phyloP scores from a whole-genome alignment of 1,139 yeast genomes.

The Kazachstania sp. region DNA sequence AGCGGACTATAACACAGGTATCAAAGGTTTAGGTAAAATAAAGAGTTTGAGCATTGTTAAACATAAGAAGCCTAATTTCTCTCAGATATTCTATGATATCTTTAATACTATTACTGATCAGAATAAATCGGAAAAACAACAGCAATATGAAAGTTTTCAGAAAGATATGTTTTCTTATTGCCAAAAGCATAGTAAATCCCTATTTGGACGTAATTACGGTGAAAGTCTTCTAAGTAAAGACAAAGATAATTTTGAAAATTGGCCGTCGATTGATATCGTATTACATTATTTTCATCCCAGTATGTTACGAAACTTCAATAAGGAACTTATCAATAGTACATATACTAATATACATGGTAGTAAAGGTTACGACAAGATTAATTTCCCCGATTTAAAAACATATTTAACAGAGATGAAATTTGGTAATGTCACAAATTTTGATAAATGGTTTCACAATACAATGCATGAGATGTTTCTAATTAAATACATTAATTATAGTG shows the following conservation, averaged over 20 bases:
- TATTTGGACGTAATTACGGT: slow-evolving; percentile 33
- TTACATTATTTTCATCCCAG: slow-evolving; percentile 35
- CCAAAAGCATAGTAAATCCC: slow-evolving; percentile 18
- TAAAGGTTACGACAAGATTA: slow-evolving; percentile 6
- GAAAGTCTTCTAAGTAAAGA: slow-evolving; percentile 11
- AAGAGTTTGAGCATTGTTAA: slow-evolving; percentile 36
- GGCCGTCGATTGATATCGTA: slow-evolving; percentile 34
- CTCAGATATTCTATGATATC: slow-evolving; percentile 18
- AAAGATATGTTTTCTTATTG: slow-evolving; percentile 24
- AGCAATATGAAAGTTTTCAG: slow-evolving; percentile 29
- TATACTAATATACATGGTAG: slow-evolving; percentile 14
- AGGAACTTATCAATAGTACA: neutral
- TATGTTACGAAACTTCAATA: slow-evolving; percentile 12
- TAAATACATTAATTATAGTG: slow-evolving; percentile 8
- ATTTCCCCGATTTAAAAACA: slow-evolving; percentile 10
- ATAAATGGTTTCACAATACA: slow-evolving; percentile 23
- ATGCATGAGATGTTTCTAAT: slow-evolving; percentile 20
- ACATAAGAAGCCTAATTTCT: slow-evolving; percentile 26
- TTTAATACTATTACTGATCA: slow-evolving; percentile 19
- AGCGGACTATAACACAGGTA: slow-evolving; percentile 55
- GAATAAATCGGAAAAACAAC: slow-evolving; percentile 13
- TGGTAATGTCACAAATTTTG: slow-evolving; percentile 19
- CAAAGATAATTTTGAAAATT: slow-evolving; percentile 20
- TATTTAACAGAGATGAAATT: slow-evolving; percentile 11
- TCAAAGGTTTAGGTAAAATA: slow-evolving; percentile 43